phyloP scores from a whole-genome alignment of 768 basidiomycete genomes.

The Suillus plorans region DNA sequence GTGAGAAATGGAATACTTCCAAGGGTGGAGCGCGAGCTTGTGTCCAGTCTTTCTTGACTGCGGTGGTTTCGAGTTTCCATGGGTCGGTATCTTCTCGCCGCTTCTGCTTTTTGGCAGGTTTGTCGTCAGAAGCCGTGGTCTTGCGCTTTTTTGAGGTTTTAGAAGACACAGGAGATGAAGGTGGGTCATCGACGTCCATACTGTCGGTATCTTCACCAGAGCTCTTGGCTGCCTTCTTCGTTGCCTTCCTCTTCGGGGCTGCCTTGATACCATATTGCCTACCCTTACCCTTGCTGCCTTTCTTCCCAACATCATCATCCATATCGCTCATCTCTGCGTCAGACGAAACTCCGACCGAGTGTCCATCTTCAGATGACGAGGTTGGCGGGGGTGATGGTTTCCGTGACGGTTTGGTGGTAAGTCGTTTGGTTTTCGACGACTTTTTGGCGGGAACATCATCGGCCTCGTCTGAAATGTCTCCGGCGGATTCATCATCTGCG shows the following conservation, averaged over 20 bases:
- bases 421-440: slow-evolving; percentile 18
- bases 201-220: slow-evolving; percentile 37
- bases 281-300: slow-evolving; percentile 19
- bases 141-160: slow-evolving; percentile 48
- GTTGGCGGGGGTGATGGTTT: slow-evolving; percentile 23
- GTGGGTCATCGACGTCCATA: slow-evolving; percentile 60
- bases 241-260: slow-evolving; percentile 31
- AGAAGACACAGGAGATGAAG: slow-evolving; percentile 32
- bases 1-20: slow-evolving; percentile 90
- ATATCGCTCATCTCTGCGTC: slow-evolving; percentile 22
- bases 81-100: slow-evolving; percentile 66
- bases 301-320: slow-evolving; percentile 27
- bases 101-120: slow-evolving; percentile 55
- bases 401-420: slow-evolving; percentile 23
- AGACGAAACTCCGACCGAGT: slow-evolving; percentile 20
- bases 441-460: slow-evolving; percentile 19
- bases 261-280: slow-evolving; percentile 9
- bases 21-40: slow-evolving; percentile 81
- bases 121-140: slow-evolving; percentile 31
- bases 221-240: slow-evolving; percentile 27
- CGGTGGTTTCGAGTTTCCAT: slow-evolving; percentile 67
- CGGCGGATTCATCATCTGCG: slow-evolving; percentile 39
- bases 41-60: slow-evolving; percentile 72
- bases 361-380: slow-evolving; percentile 30
- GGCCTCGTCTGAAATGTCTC: slow-evolving; percentile 27